Evolutionary conservation across 1,284 basidiomycete species (phyloP), one percentile per base, ranked within the genome.

Genomic region (Anthracocystis setariae): DNA sequence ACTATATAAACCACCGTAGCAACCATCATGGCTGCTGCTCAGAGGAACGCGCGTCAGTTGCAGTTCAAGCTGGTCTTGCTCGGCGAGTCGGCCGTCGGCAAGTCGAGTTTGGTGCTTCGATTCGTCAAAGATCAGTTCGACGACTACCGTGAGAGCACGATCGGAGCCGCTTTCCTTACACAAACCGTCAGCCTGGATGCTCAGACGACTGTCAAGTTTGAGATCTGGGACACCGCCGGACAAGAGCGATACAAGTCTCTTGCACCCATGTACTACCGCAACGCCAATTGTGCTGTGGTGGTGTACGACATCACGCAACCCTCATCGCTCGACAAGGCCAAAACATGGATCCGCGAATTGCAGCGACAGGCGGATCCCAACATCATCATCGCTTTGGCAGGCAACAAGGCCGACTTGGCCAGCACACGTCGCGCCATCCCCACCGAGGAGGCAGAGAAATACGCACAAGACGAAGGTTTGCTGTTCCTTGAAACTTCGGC

Each of bases 91-190:
- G 94, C 95, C 44, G 94, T 98, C 43, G 94, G 94, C 60, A 98
- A 98, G 87, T 96, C 93, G 67, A 94, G 92, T 85, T 85, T 98
- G 62, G 95, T 98, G 54, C 86, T 98, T 72, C 88, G 94, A 61
- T 98, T 98, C 80, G 94, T 98, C 75, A 92, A 95, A 84, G 92
- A 96, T 84, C 94, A 98, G 83, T 98, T 98, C 78, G 94, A 96
- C 77, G 94, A 98, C 84, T 98, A 95, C 84, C 87, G 94, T 86
- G 94, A 92, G 61, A 80, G 78, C 61, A 82, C 80, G 15, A 82
- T 82, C 44, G 80, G 80, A 55, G 80, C 94, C 66, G 94, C 94
- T 27, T 98, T 98, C 87, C 85, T 98, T 73, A 97, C 95, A 33
- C 95, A 98, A 84, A 96, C 93, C 0, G 92, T 97, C 42, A 89